Evolutionary conservation across 2,329 filamentous ascomycete genomes (phyloP).

Genomic region (Diaporthe ampelina): DNA sequence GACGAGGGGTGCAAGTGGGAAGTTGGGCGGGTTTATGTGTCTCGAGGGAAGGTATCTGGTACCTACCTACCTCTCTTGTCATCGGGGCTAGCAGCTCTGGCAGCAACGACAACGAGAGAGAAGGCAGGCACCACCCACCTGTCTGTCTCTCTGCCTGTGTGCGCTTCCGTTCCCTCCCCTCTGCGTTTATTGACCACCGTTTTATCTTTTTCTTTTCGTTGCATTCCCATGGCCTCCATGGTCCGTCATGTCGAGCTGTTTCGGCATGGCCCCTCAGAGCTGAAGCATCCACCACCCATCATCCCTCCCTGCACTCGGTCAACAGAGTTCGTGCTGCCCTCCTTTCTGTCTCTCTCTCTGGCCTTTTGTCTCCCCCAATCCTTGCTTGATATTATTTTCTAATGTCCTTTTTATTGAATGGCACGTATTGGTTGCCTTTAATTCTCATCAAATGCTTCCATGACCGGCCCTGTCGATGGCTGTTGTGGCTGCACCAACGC

Average conservation of each 20-base stretch:
- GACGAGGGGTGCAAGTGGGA: constrained; percentile 49
- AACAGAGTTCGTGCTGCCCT: constrained; percentile 26
- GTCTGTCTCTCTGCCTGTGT: neutral
- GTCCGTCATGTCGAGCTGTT: constrained; percentile 3
- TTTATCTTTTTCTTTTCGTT: neutral
- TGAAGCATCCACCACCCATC: constrained; percentile 14
- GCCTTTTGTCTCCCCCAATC: neutral
- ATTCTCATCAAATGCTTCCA: neutral
- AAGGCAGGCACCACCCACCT: constrained; percentile 19
- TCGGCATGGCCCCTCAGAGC: constrained; percentile 8
- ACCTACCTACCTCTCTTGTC: constrained; percentile 1
- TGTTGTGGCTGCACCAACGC: constrained; percentile 27
- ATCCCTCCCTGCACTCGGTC: constrained; percentile 9
- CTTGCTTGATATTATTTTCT: neutral
- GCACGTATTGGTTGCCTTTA: neutral
- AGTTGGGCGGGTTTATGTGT: constrained; percentile 48
- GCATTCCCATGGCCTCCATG: too few relatives aligned
- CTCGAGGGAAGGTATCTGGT: constrained; percentile 31
- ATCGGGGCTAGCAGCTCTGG: constrained; percentile 3
- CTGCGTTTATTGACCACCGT: neutral
- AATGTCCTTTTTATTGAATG: neutral
- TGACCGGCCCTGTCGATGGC: neutral
- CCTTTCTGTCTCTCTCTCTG: neutral
- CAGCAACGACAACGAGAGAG: constrained; percentile 6
- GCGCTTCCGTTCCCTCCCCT: too few relatives aligned